Evolutionary conservation across 768 basidiomycete species (phyloP).

Genomic region (Myochromella boudieri): DNA sequence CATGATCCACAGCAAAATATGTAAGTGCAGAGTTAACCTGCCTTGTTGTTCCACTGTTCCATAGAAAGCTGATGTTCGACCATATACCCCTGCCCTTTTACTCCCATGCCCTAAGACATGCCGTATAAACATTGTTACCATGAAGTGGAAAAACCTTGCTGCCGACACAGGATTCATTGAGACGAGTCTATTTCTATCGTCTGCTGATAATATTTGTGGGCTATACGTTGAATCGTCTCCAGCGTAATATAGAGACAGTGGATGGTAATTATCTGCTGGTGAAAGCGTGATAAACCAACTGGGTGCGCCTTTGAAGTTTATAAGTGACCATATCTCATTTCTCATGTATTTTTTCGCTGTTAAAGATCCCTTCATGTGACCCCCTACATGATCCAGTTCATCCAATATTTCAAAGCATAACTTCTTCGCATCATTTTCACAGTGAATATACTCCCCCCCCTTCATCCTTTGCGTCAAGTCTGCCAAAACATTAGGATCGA

Average conservation of each 20-base stretch:
- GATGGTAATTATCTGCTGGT: conserved; percentile 28
- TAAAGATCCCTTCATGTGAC: conserved; percentile 26
- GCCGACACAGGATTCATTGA: background rate
- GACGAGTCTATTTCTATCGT: background rate
- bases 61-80: background rate
- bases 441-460: conserved; percentile 3
- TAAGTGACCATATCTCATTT: conserved; percentile 31
- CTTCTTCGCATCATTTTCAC: conserved; percentile 30
- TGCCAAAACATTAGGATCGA: background rate
- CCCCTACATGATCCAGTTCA: conserved; percentile 34
- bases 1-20: background rate
- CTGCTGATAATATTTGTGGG: background rate
- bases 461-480: background rate
- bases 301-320: conserved; percentile 23
- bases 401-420: conserved; percentile 31
- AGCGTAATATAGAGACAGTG: conserved; percentile 34
- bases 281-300: conserved; percentile 35
- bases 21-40: background rate
- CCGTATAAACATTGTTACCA: background rate
- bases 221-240: conserved; percentile 12
- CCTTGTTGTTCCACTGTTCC: background rate
- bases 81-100: background rate
- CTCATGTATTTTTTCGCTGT: conserved; percentile 26
- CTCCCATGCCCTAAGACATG: background rate
- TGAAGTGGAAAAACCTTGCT: background rate